Evolutionary conservation across 805 yeast genomes (phyloP).

Genomic region (Barnettozyma populi): DNA sequence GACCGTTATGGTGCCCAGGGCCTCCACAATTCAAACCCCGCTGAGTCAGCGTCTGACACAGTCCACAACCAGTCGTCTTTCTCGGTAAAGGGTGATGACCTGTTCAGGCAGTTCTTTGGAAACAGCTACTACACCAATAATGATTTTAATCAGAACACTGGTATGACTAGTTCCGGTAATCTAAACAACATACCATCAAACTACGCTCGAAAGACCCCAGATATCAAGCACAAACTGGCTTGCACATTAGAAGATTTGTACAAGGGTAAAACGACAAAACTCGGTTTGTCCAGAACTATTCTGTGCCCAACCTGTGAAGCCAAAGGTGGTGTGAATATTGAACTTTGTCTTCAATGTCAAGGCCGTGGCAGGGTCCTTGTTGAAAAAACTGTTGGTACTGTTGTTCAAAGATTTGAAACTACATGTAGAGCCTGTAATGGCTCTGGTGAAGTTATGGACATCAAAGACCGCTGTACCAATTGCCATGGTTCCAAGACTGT

Average conservation of each 20-base stretch:
- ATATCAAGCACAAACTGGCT: constrained; percentile 50
- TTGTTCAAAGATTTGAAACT: constrained; percentile 36
- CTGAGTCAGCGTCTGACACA: constrained; percentile 5
- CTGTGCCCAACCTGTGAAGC: constrained; percentile 49
- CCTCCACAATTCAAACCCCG: constrained; percentile 39
- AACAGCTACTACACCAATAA: constrained; percentile 13
- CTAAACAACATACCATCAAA: constrained; percentile 9
- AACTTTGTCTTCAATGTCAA: constrained; percentile 33
- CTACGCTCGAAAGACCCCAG: constrained; percentile 37
- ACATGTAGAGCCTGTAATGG: constrained; percentile 43
- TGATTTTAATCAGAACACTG: not conserved
- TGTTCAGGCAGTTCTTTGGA: constrained; percentile 30
- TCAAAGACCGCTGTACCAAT: constrained; percentile 32
- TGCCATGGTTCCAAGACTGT: constrained; percentile 43
- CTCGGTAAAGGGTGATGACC: constrained; percentile 22
- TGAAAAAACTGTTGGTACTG: constrained; percentile 40
- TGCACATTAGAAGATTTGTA: constrained; percentile 53
- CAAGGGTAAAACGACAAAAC: constrained; percentile 49
- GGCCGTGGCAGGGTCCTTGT: constrained; percentile 40
- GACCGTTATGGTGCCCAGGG: constrained; percentile 93
- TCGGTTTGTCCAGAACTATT: constrained; percentile 46
- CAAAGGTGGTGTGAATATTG: constrained; percentile 36
- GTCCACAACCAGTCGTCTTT: not conserved
- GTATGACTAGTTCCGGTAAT: not conserved
- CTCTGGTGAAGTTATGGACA: constrained; percentile 30